Percentiles rank a stretch among this genome's conserved stretches.
phyloP scores from a whole-genome alignment of 257 asterid species.

The Capsicum pubescens region DNA sequence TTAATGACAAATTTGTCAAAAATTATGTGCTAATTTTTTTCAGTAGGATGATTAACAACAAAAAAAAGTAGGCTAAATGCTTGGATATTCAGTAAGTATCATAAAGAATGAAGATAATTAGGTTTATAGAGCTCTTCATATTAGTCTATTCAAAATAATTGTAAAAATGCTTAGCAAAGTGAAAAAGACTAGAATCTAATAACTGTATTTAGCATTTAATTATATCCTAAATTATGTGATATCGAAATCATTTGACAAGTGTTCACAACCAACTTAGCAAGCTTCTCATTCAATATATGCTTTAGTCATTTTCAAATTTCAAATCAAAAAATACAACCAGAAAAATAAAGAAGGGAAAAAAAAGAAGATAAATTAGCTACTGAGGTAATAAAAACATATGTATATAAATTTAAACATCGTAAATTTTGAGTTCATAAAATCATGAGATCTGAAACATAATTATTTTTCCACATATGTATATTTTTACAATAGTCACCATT shows the following conservation, averaged over 20 bases:
- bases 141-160: not conserved
- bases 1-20: not conserved
- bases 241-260: not conserved
- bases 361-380: not conserved
- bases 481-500: too few species aligned
- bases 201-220: slow-evolving; percentile 15
- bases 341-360: not conserved
- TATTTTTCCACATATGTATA: too few species aligned
- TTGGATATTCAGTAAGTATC: not conserved
- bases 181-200: slow-evolving; percentile 11
- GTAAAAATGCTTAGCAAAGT: not conserved
- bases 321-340: not conserved
- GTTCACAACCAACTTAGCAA: slow-evolving; percentile 11
- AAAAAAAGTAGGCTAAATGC: not conserved
- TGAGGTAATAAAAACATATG: too few species aligned
- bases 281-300: not conserved
- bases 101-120: not conserved
- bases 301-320: slow-evolving; percentile 12
- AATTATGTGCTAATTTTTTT: not conserved
- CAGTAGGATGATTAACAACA: not conserved
- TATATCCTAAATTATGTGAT: not conserved
- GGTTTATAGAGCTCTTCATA: not conserved
- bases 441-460: too few species aligned
- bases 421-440: not conserved
- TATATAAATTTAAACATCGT: too few species aligned